These are phyloP conservation scores for Pythium volutum DNA, from an alignment of 352 stramenopile genomes.

Conservation along the genomic window DNA sequence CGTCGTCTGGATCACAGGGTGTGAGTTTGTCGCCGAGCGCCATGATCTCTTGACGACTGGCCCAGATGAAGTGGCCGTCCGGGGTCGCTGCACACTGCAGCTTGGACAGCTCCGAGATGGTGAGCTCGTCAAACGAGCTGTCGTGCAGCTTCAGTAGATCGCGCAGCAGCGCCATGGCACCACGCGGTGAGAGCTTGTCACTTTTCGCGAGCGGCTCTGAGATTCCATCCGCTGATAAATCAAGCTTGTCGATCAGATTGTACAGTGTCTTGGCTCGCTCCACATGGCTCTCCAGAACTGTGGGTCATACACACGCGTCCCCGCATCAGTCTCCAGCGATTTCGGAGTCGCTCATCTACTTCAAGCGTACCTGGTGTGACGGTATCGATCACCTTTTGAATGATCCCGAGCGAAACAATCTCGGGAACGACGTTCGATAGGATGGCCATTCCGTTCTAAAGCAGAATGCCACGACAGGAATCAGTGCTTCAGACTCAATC, in stretches of 20 bases:
- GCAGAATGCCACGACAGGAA: too few species aligned
- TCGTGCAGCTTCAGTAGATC: constrained; percentile 16
- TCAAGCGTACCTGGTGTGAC: background rate
- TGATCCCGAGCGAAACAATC: constrained; percentile 12
- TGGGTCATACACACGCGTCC: background rate
- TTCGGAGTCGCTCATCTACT: too few species aligned
- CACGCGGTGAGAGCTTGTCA: background rate
- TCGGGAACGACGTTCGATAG: constrained; percentile 16
- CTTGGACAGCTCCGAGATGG: constrained; percentile 6
- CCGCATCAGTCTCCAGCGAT: too few species aligned
- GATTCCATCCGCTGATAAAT: background rate
- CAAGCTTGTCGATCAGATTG: constrained; percentile 16
- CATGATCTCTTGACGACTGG: constrained; percentile 17
- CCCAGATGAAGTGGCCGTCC: constrained; percentile 17
- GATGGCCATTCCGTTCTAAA: constrained; percentile 15
- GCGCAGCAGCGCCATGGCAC: constrained; percentile 1
- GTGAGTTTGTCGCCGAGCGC: constrained; percentile 7
- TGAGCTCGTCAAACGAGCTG: constrained; percentile 10
- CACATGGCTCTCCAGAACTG: background rate
- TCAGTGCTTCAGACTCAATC: too few species aligned
- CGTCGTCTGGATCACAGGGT: constrained; percentile 5
- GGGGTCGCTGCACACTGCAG: constrained; percentile 18
- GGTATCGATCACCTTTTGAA: constrained; percentile 12
- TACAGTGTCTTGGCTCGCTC: constrained; percentile 9
- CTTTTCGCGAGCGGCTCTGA: background rate